Evolutionary conservation across 768 basidiomycete genomes (phyloP).

Genomic region (Lepiota brunneoincarnata): DNA sequence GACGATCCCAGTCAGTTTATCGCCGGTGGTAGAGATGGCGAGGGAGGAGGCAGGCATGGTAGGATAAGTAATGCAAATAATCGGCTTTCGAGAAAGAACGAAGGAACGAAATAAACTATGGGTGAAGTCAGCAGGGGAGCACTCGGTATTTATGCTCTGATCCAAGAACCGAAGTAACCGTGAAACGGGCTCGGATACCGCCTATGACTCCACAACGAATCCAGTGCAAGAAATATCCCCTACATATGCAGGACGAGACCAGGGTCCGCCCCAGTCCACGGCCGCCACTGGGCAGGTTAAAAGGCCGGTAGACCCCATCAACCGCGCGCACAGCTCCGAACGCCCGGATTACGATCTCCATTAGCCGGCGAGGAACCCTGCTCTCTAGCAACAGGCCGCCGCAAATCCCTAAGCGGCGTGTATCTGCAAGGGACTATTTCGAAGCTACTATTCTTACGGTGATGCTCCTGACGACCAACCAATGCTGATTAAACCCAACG

Average conservation of each 20-base stretch:
- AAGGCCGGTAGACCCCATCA: neutral
- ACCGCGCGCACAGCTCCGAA: neutral
- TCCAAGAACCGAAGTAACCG: neutral
- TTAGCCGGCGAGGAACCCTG: no score
- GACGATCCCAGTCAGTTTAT: neutral
- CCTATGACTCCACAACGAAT: neutral
- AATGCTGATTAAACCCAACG: no score
- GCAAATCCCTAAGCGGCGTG: no score
- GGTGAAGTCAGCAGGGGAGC: neutral
- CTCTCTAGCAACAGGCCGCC: no score
- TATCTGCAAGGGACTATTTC: no score
- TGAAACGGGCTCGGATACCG: neutral
- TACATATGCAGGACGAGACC: neutral
- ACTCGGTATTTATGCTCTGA: conserved; percentile 1
- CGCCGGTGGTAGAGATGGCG: neutral
- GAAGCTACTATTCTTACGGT: no score
- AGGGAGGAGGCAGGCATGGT: conserved; percentile 1
- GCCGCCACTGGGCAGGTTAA: neutral
- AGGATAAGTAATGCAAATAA: neutral
- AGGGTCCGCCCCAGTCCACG: neutral
- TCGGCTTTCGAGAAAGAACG: neutral
- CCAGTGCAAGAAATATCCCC: neutral
- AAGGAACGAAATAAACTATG: neutral
- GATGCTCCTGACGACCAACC: no score
- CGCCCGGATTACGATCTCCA: neutral